These are phyloP conservation scores for Saturnispora besseyi DNA, from an alignment of 805 yeast species.

Conservation along the genomic window DNA sequence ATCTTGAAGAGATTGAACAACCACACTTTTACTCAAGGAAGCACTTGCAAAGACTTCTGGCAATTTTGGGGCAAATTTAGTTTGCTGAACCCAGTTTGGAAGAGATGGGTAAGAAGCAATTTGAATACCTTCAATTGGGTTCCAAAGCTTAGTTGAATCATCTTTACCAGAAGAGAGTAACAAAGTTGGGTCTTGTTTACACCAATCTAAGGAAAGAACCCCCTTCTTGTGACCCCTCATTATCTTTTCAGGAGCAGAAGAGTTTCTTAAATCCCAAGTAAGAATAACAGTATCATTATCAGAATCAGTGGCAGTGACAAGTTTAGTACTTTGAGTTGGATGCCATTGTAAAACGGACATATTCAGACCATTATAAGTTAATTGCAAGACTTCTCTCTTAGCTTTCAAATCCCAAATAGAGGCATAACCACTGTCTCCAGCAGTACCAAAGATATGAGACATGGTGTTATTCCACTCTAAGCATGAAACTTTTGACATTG, in stretches of 20 bases:
- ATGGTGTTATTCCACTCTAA: slow-evolving; percentile 85
- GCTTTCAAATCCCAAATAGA: slow-evolving; percentile 92
- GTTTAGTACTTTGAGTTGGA: slow-evolving; percentile 76
- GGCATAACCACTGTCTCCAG: slow-evolving; percentile 77
- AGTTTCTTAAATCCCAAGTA: slow-evolving; percentile 91
- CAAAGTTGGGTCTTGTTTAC: slow-evolving; percentile 66
- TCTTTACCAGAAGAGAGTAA: slow-evolving; percentile 90
- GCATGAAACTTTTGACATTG: slow-evolving; percentile 70
- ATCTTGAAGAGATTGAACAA: slow-evolving; percentile 83
- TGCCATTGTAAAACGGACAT: slow-evolving; percentile 90
- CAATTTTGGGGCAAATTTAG: slow-evolving; percentile 75
- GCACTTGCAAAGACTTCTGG: slow-evolving; percentile 90
- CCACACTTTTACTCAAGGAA: slow-evolving; percentile 75
- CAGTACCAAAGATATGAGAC: slow-evolving; percentile 81
- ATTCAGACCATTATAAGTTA: slow-evolving; percentile 65
- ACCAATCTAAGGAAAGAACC: slow-evolving; percentile 88
- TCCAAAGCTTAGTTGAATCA: slow-evolving; percentile 82
- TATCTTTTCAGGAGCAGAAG: slow-evolving; percentile 77
- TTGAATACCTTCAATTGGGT: slow-evolving; percentile 63
- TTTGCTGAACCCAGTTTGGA: slow-evolving; percentile 88
- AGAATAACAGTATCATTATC: slow-evolving; percentile 74
- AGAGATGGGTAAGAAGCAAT: slow-evolving; percentile 86
- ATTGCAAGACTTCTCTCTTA: slow-evolving; percentile 79
- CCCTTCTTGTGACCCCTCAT: slow-evolving; percentile 82
- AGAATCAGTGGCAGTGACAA: slow-evolving; percentile 79